A percentile compares a stretch with the other conserved stretches of the same genome.
phyloP scores from a whole-genome alignment of 2,329 filamentous ascomycete genomes.

The Aspergillus ustus region DNA sequence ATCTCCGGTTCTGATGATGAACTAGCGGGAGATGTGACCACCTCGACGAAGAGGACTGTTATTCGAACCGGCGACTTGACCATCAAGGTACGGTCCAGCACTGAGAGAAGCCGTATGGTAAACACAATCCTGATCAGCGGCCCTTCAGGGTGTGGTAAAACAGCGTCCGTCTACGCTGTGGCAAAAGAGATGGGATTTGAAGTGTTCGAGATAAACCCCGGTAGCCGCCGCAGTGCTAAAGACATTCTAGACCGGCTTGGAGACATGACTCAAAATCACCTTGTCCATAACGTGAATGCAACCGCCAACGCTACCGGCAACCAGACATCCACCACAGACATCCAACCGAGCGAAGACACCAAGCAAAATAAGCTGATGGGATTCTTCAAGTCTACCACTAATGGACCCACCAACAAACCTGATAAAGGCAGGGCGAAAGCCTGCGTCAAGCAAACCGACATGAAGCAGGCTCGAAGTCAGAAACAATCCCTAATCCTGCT shows the following conservation, averaged over 20 bases:
- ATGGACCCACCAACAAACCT: constrained; percentile 28
- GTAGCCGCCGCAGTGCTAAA: constrained; percentile 80
- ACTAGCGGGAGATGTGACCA: constrained; percentile 44
- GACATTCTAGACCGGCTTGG: constrained; percentile 91
- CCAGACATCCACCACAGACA: constrained; percentile 39
- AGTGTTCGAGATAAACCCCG: constrained; percentile 90
- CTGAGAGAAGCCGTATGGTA: constrained; percentile 57
- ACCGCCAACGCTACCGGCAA: constrained; percentile 31
- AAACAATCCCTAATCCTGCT: constrained; percentile 94
- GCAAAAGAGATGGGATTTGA: constrained; percentile 92
- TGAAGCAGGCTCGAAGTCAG: constrained; percentile 58
- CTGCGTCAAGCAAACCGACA: constrained; percentile 28
- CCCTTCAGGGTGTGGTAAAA: constrained; percentile 89
- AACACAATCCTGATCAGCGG: constrained; percentile 90
- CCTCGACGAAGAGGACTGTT: constrained; percentile 43
- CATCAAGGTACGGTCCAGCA: constrained; percentile 37
- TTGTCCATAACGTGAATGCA: constrained; percentile 65
- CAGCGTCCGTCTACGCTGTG: constrained; percentile 86
- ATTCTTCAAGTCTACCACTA: constrained; percentile 71
- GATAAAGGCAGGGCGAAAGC: constrained; percentile 24
- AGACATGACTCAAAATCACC: constrained; percentile 95
- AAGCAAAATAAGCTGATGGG: constrained; percentile 79
- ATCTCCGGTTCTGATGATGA: constrained; percentile 64
- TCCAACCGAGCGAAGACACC: constrained; percentile 63
- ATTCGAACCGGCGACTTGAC: constrained; percentile 46